These are phyloP conservation scores for Citeromyces nyonsensis DNA, from an alignment of 805 yeast species.

Conservation along the genomic window DNA sequence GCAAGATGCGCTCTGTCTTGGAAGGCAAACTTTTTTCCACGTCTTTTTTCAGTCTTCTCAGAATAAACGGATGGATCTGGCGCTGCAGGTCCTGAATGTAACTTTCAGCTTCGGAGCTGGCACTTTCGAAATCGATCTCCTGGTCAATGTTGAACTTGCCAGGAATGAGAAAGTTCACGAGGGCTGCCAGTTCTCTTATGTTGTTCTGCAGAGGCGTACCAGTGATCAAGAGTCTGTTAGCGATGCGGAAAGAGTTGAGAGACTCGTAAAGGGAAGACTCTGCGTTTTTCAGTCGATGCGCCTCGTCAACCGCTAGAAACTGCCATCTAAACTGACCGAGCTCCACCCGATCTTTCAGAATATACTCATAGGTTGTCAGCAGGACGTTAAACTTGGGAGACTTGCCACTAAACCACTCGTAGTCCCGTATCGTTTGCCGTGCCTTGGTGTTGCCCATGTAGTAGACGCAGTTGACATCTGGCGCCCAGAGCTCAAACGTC, in stretches of 20 bases:
- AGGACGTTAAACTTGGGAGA: slow-evolving; percentile 86
- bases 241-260: slow-evolving; percentile 63
- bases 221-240: slow-evolving; percentile 79
- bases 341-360: slow-evolving; percentile 73
- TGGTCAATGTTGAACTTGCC: slow-evolving; percentile 82
- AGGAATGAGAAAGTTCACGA: slow-evolving; percentile 92
- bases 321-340: slow-evolving; percentile 87
- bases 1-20: slow-evolving; percentile 84
- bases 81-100: slow-evolving; percentile 78
- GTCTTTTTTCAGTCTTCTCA: slow-evolving; percentile 89
- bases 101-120: slow-evolving; percentile 73
- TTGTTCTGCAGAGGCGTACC: slow-evolving; percentile 98
- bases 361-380: slow-evolving; percentile 91
- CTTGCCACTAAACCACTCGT: slow-evolving; percentile 60
- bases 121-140: slow-evolving; percentile 89
- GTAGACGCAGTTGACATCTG: slow-evolving; percentile 84
- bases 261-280: slow-evolving; percentile 90
- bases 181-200: slow-evolving; percentile 87
- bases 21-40: slow-evolving; percentile 95
- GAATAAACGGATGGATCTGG: slow-evolving; percentile 79
- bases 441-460: slow-evolving; percentile 88
- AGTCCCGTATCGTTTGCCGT: slow-evolving; percentile 65
- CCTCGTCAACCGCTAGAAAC: slow-evolving; percentile 95
- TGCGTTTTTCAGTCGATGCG: slow-evolving; percentile 89
- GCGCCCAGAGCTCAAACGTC: slow-evolving; percentile 95